Evolutionary conservation across 805 yeast genomes (phyloP).

Genomic region (Saccharomycopsis malanga): DNA sequence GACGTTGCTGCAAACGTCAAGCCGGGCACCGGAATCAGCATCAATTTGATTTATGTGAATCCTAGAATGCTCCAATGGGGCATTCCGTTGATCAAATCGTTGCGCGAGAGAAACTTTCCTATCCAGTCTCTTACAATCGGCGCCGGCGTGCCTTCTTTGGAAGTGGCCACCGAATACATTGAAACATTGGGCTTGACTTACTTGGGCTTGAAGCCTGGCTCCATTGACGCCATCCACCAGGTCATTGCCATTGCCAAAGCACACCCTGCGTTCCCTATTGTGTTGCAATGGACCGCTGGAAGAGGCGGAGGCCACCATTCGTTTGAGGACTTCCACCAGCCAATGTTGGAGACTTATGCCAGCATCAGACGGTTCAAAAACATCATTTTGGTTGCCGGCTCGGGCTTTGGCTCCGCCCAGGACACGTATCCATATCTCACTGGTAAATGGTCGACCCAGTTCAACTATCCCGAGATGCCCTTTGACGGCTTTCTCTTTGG

Average conservation of each 20-base stretch:
- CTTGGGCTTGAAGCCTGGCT: constrained; percentile 96
- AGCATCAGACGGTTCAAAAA: constrained; percentile 87
- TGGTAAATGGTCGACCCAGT: constrained; percentile 89
- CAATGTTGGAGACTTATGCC: constrained; percentile 91
- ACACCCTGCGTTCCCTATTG: constrained; percentile 94
- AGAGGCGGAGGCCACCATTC: constrained; percentile 99
- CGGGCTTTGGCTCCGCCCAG: constrained; percentile 95
- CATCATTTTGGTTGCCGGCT: constrained; percentile 90
- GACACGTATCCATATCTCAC: constrained; percentile 97
- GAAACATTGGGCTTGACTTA: constrained; percentile 87
- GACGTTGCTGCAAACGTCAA: constrained; percentile 58
- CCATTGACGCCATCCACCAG: constrained; percentile 84
- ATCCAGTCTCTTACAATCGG: constrained; percentile 94
- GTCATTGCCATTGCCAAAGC: constrained; percentile 88
- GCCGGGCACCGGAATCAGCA: constrained; percentile 87
- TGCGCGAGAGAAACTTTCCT: constrained; percentile 90
- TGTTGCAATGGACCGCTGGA: constrained; percentile 99
- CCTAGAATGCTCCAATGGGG: constrained; percentile 99
- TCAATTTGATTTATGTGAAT: constrained; percentile 90
- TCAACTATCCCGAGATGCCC: constrained; percentile 96
- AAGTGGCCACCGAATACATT: constrained; percentile 95
- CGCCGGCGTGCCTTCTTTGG: constrained; percentile 98
- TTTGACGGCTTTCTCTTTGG: constrained; percentile 96
- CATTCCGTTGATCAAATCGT: constrained; percentile 84
- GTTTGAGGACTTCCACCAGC: constrained; percentile 98